These are phyloP conservation scores for Cryptosporidium meleagridis DNA, from an alignment of 169 alveolate genomes.

Conservation along the genomic window DNA sequence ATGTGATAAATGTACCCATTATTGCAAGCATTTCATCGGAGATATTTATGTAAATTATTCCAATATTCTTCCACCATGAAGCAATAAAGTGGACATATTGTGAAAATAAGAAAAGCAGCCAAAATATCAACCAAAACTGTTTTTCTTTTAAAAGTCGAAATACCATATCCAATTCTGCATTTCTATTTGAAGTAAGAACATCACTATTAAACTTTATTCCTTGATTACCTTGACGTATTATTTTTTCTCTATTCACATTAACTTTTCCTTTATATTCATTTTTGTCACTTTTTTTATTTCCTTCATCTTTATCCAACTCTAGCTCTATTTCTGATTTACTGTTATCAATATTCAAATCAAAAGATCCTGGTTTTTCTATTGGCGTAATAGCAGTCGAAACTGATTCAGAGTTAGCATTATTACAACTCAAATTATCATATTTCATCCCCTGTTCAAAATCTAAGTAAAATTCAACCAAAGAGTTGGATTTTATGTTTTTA, in stretches of 20 bases:
- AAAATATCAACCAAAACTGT: conserved; percentile 70
- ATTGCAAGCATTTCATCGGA: conserved; percentile 63
- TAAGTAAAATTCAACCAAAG: neutral
- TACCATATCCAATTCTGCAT: neutral
- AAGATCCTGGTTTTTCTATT: neutral
- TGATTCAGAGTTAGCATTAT: neutral
- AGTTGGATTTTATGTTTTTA: neutral
- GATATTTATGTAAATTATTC: conserved; percentile 27
- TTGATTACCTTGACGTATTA: neutral
- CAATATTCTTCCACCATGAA: conserved; percentile 73
- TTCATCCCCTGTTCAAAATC: neutral
- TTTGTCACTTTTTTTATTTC: neutral
- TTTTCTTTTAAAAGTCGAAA: conserved; percentile 7
- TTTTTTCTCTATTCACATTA: neutral
- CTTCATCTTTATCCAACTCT: neutral
- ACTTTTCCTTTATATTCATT: too few species aligned
- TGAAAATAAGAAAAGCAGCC: conserved; percentile 56
- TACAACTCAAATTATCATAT: neutral
- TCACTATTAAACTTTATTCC: neutral
- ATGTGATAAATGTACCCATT: conserved; percentile 44
- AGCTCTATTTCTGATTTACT: neutral
- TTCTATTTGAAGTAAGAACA: neutral
- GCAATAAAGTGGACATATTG: conserved; percentile 64
- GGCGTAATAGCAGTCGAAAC: neutral
- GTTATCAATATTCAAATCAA: neutral